Evolutionary conservation across 768 basidiomycete genomes (phyloP), one percentile per base, ranked within the genome.

Genomic region (Tricholoma sp.): DNA sequence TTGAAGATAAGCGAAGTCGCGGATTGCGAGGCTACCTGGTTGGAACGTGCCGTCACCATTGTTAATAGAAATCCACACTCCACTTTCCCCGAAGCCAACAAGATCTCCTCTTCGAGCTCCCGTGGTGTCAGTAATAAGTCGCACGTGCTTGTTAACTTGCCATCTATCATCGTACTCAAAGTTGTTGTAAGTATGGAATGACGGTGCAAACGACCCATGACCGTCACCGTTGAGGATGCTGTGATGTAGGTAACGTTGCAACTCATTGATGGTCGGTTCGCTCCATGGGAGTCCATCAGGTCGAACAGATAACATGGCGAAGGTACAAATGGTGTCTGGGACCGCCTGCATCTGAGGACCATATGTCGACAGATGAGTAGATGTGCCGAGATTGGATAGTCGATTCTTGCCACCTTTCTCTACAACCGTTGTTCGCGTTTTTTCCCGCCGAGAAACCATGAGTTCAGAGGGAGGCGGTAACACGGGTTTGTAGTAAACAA

Each of bases 351-450:
- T 63, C 29, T 57, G 58, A 28, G 62, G 58, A 10, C 41, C 7
- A 18, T 41, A 41, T 9, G 61, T 58, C 12, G 64, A 59, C 29
- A 65, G 49, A 53, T 58, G 57, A 52, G 63, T 61, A 7, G 64
- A 63, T 13, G 55, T 60, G 55, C 63, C 62, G 11, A 65, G 62
- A 47, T 60, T 63, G 39, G 59, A 65, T 36, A 61, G 47, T 51
- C 60, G 37, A 53, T 65, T 60, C 24, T 60, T 54, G 18, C 60
- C 60, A 17, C 60, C 62, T 17, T 58, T 65, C 17, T 63, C 62
- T 20, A 63, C 58, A 52, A 59, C 54, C 6, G 48, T 52, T 32
- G 64, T 63, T 15, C 52, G 53, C 54, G 61, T 59, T 15, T 57
- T 59, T 17, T 36, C 36, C 64, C 64, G 62, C 24, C 60, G 57